Percentiles rank a stretch among this genome's conserved stretches.
Conservation (phyloP, 2,329 filamentous ascomycete genomes). For the Chrysosporium queenslandicum region DNA sequence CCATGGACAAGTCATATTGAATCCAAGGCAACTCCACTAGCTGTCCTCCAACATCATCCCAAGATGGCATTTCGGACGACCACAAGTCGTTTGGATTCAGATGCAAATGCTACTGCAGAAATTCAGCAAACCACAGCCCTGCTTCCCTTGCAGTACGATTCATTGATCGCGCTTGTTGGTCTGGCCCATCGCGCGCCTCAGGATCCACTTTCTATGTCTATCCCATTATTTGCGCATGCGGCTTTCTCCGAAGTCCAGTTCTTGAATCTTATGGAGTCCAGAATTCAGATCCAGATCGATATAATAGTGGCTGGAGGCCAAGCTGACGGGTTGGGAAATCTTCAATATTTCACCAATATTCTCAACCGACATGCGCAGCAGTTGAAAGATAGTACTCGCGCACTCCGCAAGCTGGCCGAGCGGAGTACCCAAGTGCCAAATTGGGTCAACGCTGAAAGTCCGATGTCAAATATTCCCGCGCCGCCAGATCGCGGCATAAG, state of each 20-base stretch:
- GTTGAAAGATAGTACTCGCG: slow-evolving; percentile 12
- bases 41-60: slow-evolving; percentile 8
- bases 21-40: background rate
- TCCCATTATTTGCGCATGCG: slow-evolving; percentile 11
- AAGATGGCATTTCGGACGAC: slow-evolving; percentile 9
- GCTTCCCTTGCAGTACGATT: slow-evolving; percentile 12
- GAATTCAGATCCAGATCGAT: slow-evolving; percentile 15
- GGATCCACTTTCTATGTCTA: slow-evolving; percentile 7
- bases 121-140: slow-evolving; percentile 5
- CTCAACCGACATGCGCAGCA: slow-evolving; percentile 15
- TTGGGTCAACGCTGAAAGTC: too few species aligned
- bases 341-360: slow-evolving; percentile 14
- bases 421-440: slow-evolving; percentile 1
- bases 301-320: background rate
- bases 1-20: slow-evolving; percentile 8
- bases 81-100: background rate
- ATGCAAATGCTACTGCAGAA: slow-evolving; percentile 1
- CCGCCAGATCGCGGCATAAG: too few species aligned
- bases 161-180: slow-evolving; percentile 7
- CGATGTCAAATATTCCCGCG: too few species aligned
- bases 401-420: slow-evolving; percentile 12
- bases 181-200: slow-evolving; percentile 8
- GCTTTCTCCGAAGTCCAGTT: slow-evolving; percentile 17
- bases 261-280: slow-evolving; percentile 18
- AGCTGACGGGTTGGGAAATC: slow-evolving; percentile 13